Conservation (phyloP, 202 grass and related monocot genomes). For the Setaria italica region DNA sequence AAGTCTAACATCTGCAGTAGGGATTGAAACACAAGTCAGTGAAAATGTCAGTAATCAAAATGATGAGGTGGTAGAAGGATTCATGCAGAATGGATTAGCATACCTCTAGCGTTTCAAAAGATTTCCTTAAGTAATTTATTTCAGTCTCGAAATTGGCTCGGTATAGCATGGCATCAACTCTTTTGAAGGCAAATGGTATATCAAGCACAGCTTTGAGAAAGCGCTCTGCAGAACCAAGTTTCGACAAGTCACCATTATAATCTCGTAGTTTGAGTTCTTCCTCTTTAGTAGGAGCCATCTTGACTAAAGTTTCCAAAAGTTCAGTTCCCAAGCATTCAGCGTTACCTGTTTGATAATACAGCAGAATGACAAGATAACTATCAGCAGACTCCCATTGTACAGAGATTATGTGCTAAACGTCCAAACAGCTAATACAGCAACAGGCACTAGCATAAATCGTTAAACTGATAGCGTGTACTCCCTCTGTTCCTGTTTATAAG, state of each 20-base stretch:
- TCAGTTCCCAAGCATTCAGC: slow-evolving; percentile 84
- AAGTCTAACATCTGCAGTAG: slow-evolving; percentile 9
- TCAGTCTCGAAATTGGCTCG: slow-evolving; percentile 95
- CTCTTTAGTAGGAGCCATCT: slow-evolving; percentile 99
- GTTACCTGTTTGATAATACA: slow-evolving; percentile 67
- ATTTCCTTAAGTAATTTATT: slow-evolving; percentile 88
- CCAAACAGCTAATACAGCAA: neutral
- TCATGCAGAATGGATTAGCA: slow-evolving; percentile 1
- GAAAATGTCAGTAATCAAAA: slow-evolving; percentile 13
- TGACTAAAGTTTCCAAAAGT: slow-evolving; percentile 95
- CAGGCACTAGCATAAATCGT: neutral
- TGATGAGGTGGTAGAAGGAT: slow-evolving; percentile 9
- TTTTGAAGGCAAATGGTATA: slow-evolving; percentile 97
- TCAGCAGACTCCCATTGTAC: neutral
- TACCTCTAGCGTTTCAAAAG: slow-evolving; percentile 96
- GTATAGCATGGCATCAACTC: slow-evolving; percentile 98
- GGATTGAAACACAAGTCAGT: neutral
- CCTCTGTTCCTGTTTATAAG: too few relatives aligned
- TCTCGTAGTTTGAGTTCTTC: slow-evolving; percentile 90
- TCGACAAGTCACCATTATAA: slow-evolving; percentile 73
- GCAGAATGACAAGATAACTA: slow-evolving; percentile 11
- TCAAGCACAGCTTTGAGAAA: slow-evolving; percentile 91
- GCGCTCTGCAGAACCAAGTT: slow-evolving; percentile 85
- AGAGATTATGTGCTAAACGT: slow-evolving; percentile 16
- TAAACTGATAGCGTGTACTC: neutral